Evolutionary conservation across 2,329 filamentous ascomycete genomes (phyloP), one percentile per base, ranked within the genome.

Genomic region (Talaromyces amestolkiae): DNA sequence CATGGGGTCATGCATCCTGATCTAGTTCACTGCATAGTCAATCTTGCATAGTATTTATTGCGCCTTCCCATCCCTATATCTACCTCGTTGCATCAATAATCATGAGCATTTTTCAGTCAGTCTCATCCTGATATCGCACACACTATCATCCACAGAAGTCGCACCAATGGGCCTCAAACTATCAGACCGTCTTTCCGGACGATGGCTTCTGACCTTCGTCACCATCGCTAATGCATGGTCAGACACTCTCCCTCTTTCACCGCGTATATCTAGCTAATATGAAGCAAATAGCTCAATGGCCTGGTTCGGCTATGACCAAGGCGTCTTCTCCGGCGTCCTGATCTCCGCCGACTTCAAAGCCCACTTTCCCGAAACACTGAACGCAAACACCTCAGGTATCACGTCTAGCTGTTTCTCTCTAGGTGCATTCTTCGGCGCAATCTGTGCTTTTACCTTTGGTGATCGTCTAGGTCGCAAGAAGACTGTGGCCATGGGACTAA

Each of bases 321-420:
- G 67, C 11, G 66, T 70, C 27, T 67, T 68, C 67, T 68, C 68
- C 51, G 88, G 88, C 64, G 87, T 94, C 68, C 79, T 94, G 62
- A 91, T 89, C 3, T 84, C 93, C 71, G 78, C 83, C 24, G 82
- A 83, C 17, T 91, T 91, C 17, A 72, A 73, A 75, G 49, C 73
- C 11, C 63, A 71, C 31, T 70, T 70, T 51, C 51, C 51, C 9
- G 51, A 54, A 54, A 54, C 51, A 5, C 51, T 33, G 31, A 33
- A 54, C 10, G 51, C 51, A 37, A 54, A 35, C 51, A 54, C 51
- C 5, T 54, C 51, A 3, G 51, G 51, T 13, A 54, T 54, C 9
- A 54, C 51, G 2, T 35, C 51, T 2, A 54, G 51, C n/a, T 54
- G 51, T 35, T 54, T 54, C 66, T 69, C 37, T 43, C 65, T 61